These are phyloP conservation scores for Eucalyptus cloeziana DNA, from an alignment of 345 rosid genomes.

Conservation along the genomic window DNA sequence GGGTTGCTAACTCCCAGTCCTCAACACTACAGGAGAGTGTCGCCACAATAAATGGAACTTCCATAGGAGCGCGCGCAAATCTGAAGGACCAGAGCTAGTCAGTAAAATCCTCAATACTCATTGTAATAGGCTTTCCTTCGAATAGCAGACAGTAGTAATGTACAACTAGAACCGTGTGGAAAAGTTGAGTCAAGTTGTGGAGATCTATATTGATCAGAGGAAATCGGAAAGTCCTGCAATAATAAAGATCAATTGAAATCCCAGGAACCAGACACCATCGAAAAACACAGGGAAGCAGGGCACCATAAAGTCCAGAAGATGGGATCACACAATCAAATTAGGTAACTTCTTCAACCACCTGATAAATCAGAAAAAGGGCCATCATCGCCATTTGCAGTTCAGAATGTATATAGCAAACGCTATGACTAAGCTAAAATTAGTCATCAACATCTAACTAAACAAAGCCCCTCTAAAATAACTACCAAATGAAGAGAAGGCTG, in stretches of 20 bases:
- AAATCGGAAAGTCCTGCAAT: neutral
- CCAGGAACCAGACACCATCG: neutral
- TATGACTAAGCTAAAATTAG: slow-evolving; percentile 7
- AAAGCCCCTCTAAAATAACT: neutral
- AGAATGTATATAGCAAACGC: slow-evolving; percentile 12
- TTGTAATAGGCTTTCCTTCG: neutral
- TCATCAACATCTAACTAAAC: neutral
- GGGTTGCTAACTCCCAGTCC: too few relatives aligned
- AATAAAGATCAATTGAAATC: neutral
- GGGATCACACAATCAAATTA: slow-evolving; percentile 15
- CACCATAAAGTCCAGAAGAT: slow-evolving; percentile 4
- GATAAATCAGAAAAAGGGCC: too few relatives aligned
- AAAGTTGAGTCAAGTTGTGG: neutral
- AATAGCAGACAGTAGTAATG: neutral
- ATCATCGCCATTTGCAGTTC: slow-evolving; percentile 30
- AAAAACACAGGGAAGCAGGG: slow-evolving; percentile 4
- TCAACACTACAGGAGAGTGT: neutral
- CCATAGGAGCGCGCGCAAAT: neutral
- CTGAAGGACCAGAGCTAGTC: neutral
- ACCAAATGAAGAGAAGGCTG: neutral
- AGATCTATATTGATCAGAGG: neutral
- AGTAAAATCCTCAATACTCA: neutral
- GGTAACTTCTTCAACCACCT: slow-evolving; percentile 18
- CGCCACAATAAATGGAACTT: neutral
- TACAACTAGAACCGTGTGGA: neutral